phyloP scores from a whole-genome alignment of 129 eudicot species.

The Centrapalus pauciflorus region DNA sequence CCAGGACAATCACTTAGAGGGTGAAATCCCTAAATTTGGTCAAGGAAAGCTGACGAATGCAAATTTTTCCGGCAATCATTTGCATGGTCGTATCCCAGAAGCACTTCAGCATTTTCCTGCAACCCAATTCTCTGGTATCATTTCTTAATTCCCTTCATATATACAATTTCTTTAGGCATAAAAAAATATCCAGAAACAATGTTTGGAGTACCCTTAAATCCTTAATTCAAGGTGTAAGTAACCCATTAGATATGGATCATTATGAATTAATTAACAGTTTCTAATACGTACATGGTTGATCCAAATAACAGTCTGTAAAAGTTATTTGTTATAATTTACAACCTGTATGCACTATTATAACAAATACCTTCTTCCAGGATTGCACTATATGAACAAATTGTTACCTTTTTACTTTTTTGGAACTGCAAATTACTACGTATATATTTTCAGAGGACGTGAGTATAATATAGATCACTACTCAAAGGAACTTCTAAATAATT shows the following conservation, averaged over 20 bases:
- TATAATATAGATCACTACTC: no score
- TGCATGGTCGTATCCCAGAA: constrained; percentile 58
- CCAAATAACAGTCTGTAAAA: no score
- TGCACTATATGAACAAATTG: no score
- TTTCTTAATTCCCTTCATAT: not conserved
- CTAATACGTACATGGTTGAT: not conserved
- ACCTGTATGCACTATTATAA: not conserved
- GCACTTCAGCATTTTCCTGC: constrained; percentile 31
- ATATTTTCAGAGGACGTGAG: no score
- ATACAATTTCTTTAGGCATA: not conserved
- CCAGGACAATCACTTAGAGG: constrained; percentile 52
- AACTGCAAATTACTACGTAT: not conserved
- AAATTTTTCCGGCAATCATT: constrained; percentile 53
- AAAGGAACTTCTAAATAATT: not conserved
- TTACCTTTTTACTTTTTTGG: no score
- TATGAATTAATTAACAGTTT: no score
- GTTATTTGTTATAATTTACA: not conserved
- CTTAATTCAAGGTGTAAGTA: no score
- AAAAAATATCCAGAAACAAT: no score
- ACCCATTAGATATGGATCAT: not conserved
- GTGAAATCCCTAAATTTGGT: constrained; percentile 46
- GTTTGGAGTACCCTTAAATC: no score
- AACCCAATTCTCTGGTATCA: constrained; percentile 44
- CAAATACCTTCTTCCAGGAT: no score
- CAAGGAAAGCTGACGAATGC: constrained; percentile 18